Base-by-base conservation (phyloP, 371 early-diverging fungal genomes). In the Dentiscutata heterogama region DNA sequence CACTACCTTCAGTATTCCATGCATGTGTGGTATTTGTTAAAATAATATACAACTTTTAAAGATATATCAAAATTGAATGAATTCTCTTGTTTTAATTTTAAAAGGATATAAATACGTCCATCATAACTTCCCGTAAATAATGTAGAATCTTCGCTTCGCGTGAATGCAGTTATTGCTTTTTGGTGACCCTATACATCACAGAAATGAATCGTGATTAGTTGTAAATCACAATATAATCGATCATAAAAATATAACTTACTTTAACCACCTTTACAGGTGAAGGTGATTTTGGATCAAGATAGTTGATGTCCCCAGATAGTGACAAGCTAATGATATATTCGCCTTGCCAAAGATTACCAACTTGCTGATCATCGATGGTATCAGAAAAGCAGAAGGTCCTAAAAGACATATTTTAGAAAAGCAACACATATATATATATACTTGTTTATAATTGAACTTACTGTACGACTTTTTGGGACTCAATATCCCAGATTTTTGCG, bases 401-500 rank as follows among this genome's bases (percentile, higher is more conserved):
- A 46, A 8, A 39, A 71, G 25, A 20, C 5, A 20, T 5, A 27
- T 54, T 18, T 74, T 64, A 50, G 6, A 4, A 53, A n/a, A n/a
- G 60, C 31, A 8, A 73, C 27, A 67, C 31, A 6, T 18, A 73
- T 73, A 16, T 27, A 60, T 10, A 31, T 63, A 27, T 20, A 65
- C n/a, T 39, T 4, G 20, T 39, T 22, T 14, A 35, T 10, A 25
- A 56, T 13, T 39, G 18, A 25, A 78, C 90, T 84, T 91, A 94
- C 95, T 88, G 91, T 56, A 94, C 92, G 22, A 96, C 94, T 29
- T 86, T 85, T 74, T 93, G 89, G 6, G 91, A 83, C 20, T 88
- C 91, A 0, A 97, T 86, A 87, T 99, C 97, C 98, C 98, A 99
- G 75, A 99, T 88, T 90, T 96, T 96, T 83, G 92, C 94, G 27